Conservation (phyloP, 2,329 filamentous ascomycete species). For the Ceratocystis ficicola region DNA sequence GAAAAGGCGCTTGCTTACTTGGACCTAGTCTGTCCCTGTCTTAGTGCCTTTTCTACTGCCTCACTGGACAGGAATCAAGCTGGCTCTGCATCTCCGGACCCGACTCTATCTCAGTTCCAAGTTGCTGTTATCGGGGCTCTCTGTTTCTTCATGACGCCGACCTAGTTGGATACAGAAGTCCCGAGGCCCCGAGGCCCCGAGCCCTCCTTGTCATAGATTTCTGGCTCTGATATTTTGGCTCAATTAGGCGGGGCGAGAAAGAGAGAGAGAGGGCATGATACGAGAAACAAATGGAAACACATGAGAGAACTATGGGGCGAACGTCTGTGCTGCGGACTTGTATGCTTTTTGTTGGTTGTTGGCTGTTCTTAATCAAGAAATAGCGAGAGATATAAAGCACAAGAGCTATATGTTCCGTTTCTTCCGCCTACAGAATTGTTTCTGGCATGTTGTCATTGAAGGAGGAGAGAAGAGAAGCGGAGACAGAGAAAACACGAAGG, state of each 20-base stretch:
- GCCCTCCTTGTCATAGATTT: not conserved
- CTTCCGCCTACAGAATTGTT: not conserved
- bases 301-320: not conserved
- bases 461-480: not conserved
- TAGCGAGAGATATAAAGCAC: slow-evolving; percentile 2
- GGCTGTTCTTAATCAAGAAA: not conserved
- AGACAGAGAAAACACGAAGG: not conserved
- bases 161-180: no score
- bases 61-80: not conserved
- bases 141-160: no score
- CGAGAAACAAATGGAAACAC: slow-evolving; percentile 1
- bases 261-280: not conserved
- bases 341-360: no score
- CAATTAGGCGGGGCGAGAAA: not conserved
- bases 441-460: slow-evolving; percentile 4
- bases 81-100: not conserved
- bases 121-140: not conserved
- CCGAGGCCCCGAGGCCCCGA: not conserved
- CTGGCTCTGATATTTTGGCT: not conserved
- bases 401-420: slow-evolving; percentile 1
- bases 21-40: not conserved
- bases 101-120: not conserved
- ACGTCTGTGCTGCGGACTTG: not conserved
- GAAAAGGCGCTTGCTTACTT: no score
- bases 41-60: not conserved